Conservation (phyloP, 805 yeast genomes). For the Millerago galiae region DNA sequence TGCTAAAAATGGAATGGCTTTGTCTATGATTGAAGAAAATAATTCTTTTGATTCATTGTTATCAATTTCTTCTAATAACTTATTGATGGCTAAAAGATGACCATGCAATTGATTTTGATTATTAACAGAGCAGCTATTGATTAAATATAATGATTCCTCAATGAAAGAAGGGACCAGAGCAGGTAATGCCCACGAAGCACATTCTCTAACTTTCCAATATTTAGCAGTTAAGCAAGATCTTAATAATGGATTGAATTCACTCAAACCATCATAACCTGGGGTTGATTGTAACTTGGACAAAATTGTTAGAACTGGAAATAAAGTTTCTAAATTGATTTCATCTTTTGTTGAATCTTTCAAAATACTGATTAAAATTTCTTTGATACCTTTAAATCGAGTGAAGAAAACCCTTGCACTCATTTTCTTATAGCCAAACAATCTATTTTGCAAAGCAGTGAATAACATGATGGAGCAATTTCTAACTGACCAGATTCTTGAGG, state of each 20-base stretch:
- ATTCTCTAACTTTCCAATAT: conserved; percentile 82
- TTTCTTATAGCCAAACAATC: conserved; percentile 63
- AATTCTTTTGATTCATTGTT: neutral
- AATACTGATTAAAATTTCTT: conserved; percentile 39
- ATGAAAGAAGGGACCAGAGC: conserved; percentile 35
- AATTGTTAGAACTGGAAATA: conserved; percentile 72
- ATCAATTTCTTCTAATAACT: conserved; percentile 16
- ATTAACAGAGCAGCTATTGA: conserved; percentile 15
- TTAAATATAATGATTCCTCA: conserved; percentile 24
- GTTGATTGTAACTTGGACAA: conserved; percentile 62
- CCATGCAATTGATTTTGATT: conserved; percentile 57
- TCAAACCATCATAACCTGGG: conserved; percentile 45
- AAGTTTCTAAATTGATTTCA: conserved; percentile 42
- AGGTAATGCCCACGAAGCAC: conserved; percentile 70
- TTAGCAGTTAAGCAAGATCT: conserved; percentile 41
- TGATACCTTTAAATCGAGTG: conserved; percentile 50
- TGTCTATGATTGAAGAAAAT: conserved; percentile 1
- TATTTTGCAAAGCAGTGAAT: conserved; percentile 75
- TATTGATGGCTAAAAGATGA: conserved; percentile 40
- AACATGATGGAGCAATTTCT: conserved; percentile 93
- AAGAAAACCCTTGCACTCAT: conserved; percentile 66
- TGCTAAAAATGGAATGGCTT: conserved; percentile 12
- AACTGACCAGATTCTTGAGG: conserved; percentile 72
- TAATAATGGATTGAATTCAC: conserved; percentile 45
- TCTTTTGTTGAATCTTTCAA: conserved; percentile 27